Evolutionary conservation across 176 grass and related monocot genomes (phyloP).

Genomic region (Rhynchospora pubera): DNA sequence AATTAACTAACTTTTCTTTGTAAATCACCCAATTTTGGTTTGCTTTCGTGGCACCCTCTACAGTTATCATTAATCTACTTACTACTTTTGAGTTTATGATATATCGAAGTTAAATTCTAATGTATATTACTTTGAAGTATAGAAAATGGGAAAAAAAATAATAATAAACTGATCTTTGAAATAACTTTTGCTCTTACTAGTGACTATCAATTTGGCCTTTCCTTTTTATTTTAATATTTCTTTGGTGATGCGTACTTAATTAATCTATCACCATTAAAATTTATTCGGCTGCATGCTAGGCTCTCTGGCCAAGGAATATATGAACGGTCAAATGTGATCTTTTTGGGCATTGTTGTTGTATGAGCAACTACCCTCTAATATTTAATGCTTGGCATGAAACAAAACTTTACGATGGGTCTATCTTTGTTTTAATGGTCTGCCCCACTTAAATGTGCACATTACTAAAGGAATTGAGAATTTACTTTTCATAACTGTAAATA

Average conservation of each 20-base stretch:
- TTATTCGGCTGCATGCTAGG: constrained; percentile 11
- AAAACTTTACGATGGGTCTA: neutral
- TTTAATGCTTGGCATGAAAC: neutral
- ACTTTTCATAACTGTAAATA: neutral
- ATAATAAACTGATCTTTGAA: neutral
- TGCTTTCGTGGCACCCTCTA: constrained; percentile 21
- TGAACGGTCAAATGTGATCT: constrained; percentile 17
- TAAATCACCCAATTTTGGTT: constrained; percentile 42
- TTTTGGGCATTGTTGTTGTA: neutral
- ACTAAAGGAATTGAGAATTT: neutral
- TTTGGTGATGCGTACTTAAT: neutral
- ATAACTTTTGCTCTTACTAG: constrained; percentile 4
- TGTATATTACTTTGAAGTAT: constrained; percentile 18
- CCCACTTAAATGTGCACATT: neutral
- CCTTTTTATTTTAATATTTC: neutral
- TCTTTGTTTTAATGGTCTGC: constrained; percentile 6
- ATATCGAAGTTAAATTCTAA: neutral
- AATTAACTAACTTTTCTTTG: constrained; percentile 10
- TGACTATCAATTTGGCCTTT: neutral
- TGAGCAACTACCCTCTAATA: neutral
- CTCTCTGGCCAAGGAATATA: constrained; percentile 22
- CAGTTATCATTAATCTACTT: neutral
- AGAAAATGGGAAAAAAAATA: constrained; percentile 15
- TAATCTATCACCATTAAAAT: neutral
- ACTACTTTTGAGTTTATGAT: neutral